Conservation (phyloP, 148 eudicot genomes). For the Pharnaceum exiguum region DNA sequence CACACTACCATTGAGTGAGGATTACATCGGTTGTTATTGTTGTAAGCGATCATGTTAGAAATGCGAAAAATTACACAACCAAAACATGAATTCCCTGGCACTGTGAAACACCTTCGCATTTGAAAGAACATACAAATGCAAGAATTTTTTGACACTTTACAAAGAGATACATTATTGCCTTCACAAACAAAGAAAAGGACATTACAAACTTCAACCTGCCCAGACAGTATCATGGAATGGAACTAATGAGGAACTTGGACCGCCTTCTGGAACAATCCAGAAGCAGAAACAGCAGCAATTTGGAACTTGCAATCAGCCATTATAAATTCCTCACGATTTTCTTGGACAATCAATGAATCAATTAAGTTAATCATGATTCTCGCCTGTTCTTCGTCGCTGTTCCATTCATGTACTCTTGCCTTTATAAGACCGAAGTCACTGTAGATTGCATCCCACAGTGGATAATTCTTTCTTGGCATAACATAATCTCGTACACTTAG, state of each 20-base stretch:
- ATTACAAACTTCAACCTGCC: not conserved
- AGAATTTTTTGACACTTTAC: too few species aligned
- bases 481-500: conserved; percentile 18
- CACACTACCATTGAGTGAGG: too few species aligned
- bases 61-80: too few species aligned
- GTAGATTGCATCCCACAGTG: conserved; percentile 21
- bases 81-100: too few species aligned
- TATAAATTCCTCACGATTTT: conserved; percentile 7
- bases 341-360: not conserved
- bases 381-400: conserved; percentile 10
- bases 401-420: conserved; percentile 24
- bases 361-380: conserved; percentile 10
- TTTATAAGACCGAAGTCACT: conserved; percentile 4
- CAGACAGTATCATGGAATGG: too few species aligned
- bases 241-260: conserved; percentile 20
- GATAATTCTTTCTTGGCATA: conserved; percentile 28
- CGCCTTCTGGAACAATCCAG: conserved; percentile 8
- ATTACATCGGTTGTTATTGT: too few species aligned
- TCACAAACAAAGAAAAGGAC: too few species aligned
- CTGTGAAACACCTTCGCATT: too few species aligned
- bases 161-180: too few species aligned
- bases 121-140: too few species aligned
- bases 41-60: too few species aligned
- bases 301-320: conserved; percentile 20
- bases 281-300: not conserved